Evolutionary conservation across 2,329 filamentous ascomycete species (phyloP), one percentile per base, ranked within the genome.

Genomic region (Penicillium sumatraense): DNA sequence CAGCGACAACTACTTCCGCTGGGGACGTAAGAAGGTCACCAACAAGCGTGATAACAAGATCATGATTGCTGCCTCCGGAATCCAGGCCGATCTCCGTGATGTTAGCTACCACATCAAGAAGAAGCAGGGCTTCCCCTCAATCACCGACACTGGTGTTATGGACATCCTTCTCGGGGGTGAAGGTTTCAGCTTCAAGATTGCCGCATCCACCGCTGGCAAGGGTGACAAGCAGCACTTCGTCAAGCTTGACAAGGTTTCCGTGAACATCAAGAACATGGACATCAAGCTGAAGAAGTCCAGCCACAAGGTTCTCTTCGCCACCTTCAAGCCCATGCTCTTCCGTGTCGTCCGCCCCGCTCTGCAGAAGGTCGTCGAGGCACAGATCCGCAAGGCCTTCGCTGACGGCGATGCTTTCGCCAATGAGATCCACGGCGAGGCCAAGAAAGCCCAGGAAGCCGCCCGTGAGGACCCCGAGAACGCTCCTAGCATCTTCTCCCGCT

Each of bases 21-120:
- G 90, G 87, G 95, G 93, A 33, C 91, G 95, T 71, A 97, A 96
- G 86, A 88, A 88, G 72, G 83, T 92, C 66, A 80, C 83, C 67
- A 96, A 84, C 81, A 91, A 88, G 81, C 88, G 86, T 75, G 88
- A 90, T 76, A 93, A 96, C 76, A 88, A 88, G 70, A 69, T 93
- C 62, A 91, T 95, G 81, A 82, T 98, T 59, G 89, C 91, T 58
- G 89, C 95, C 3, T 89, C 90, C 21, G 93, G 95, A 50, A 83
- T 99, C 36, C 95, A 99, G 80, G 92, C 93, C 81, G 95, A 99
- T 64, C 81, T 98, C 41, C 57, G 75, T 65, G 91, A 96, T 69
- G 91, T 99, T 59, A 91, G 90, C 74, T 98, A 93, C 83, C 93
- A 98, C 75, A 83, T 99, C 77, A 95, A 95, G 80, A 90, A 89